These are phyloP conservation scores for Pseudozyma thailandica DNA, from an alignment of 1,284 basidiomycete genomes.

Conservation along the genomic window DNA sequence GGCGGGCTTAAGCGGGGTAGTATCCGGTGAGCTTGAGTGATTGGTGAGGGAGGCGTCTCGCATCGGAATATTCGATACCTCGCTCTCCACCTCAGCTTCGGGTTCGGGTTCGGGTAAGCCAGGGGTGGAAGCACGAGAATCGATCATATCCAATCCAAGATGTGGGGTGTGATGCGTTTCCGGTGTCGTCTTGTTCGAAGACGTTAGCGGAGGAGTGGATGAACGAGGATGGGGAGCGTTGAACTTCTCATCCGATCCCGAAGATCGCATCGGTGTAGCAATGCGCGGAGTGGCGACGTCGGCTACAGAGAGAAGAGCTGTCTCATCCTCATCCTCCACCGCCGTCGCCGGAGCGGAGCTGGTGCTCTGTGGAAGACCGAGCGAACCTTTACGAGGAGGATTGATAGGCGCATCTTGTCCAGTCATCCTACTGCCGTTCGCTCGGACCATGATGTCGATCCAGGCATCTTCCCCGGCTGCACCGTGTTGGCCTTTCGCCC, in stretches of 20 bases:
- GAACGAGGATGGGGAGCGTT: constrained; percentile 14
- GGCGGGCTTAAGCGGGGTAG: not conserved
- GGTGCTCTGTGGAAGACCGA: constrained; percentile 2
- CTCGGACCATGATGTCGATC: constrained; percentile 55
- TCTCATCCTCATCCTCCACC: no score
- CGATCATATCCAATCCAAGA: no score
- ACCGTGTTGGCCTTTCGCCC: constrained; percentile 15
- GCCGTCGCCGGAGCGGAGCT: not conserved
- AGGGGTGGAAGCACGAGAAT: no score
- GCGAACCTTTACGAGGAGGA: constrained; percentile 6
- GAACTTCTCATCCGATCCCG: constrained; percentile 18
- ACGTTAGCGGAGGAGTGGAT: constrained; percentile 29
- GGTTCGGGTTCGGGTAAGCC: no score
- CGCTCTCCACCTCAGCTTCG: no score
- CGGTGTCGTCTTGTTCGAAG: constrained; percentile 8
- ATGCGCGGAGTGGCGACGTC: constrained; percentile 16
- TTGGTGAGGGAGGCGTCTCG: not conserved
- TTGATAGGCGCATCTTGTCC: constrained; percentile 38
- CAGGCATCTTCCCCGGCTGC: constrained; percentile 50
- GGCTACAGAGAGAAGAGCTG: constrained; percentile 13
- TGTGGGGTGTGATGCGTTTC: no score
- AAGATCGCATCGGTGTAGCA: not conserved
- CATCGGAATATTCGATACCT: not conserved
- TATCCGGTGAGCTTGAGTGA: not conserved
- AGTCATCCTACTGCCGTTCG: constrained; percentile 36